These are phyloP conservation scores for Chlamydomonas schloesseri DNA, from an alignment of 139 green algal species.

Conservation along the genomic window DNA sequence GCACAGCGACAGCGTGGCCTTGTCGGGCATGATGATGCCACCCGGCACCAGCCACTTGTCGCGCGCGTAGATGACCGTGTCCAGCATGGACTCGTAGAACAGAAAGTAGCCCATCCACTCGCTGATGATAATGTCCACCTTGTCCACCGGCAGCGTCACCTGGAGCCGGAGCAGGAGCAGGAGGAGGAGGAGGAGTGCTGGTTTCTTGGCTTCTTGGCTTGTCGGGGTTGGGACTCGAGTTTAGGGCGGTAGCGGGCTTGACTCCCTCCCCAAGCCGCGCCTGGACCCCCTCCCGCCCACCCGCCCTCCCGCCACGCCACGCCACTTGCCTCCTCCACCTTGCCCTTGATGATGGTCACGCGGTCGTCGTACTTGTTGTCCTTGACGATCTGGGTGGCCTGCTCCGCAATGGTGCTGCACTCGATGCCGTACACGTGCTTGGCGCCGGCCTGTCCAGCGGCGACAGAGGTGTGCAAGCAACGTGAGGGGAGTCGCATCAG, in stretches of 20 bases:
- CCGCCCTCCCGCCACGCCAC: too few relatives aligned
- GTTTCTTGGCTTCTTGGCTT: too few relatives aligned
- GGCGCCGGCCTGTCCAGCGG: slow-evolving; percentile 88
- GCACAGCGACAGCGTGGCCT: slow-evolving; percentile 71
- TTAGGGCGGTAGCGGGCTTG: too few relatives aligned
- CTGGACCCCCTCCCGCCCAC: too few relatives aligned
- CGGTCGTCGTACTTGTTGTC: slow-evolving; percentile 83
- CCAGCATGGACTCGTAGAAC: slow-evolving; percentile 92
- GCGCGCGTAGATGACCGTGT: slow-evolving; percentile 89
- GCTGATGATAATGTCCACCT: slow-evolving; percentile 91
- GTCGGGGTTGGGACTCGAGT: too few relatives aligned
- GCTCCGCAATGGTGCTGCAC: slow-evolving; percentile 88
- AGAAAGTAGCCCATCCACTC: slow-evolving; percentile 97
- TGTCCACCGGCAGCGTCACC: slow-evolving; percentile 68
- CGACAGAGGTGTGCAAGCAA: too few relatives aligned
- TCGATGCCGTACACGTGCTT: slow-evolving; percentile 94
- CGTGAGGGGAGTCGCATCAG: too few relatives aligned
- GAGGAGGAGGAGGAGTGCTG: too few relatives aligned
- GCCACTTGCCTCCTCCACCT: slow-evolving; percentile 87
- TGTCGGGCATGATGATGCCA: slow-evolving; percentile 87
- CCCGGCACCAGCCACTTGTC: slow-evolving; percentile 89
- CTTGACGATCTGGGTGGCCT: slow-evolving; percentile 85
- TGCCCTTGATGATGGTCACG: slow-evolving; percentile 90
- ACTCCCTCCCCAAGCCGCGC: too few relatives aligned
- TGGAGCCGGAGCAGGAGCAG: slow-evolving; percentile 1